Evolutionary conservation across 1,139 yeast genomes (phyloP).

Genomic region (Candida tunisiensis): DNA sequence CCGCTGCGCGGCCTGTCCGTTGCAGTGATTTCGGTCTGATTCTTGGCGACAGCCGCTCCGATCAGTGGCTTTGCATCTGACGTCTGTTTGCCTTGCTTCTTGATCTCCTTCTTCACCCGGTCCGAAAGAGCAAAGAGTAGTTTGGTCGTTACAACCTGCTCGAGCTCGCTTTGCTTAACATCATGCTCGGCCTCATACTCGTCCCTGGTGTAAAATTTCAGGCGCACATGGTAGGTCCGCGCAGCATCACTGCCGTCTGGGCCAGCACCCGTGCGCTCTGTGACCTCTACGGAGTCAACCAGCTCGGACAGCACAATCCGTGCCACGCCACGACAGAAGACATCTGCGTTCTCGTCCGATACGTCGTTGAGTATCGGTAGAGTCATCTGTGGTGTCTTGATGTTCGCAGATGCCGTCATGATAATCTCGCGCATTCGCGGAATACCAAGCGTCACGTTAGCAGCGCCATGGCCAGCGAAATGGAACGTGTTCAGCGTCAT

Average conservation of each 20-base stretch:
- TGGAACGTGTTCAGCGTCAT: conserved; percentile 99
- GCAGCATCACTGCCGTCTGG: conserved; percentile 35
- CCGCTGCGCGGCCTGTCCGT: no score
- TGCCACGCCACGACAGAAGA: conserved; percentile 84
- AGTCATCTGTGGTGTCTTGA: conserved; percentile 97
- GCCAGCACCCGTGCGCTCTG: conserved; percentile 58
- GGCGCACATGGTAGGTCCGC: conserved; percentile 57
- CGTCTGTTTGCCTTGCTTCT: conserved; percentile 27
- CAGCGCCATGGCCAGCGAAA: conserved; percentile 99
- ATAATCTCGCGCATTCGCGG: conserved; percentile 99
- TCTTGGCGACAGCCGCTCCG: conserved; percentile 40
- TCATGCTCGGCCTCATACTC: conserved; percentile 87
- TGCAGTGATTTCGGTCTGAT: conserved; percentile 5
- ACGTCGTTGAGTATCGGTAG: conserved; percentile 71
- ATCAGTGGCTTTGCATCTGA: conserved; percentile 31
- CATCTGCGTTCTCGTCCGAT: conserved; percentile 72
- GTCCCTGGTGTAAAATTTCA: conserved; percentile 56
- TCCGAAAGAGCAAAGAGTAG: conserved; percentile 60
- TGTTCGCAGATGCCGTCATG: conserved; percentile 93
- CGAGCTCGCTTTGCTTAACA: conserved; percentile 64
- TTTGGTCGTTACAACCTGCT: conserved; percentile 41
- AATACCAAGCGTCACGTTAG: conserved; percentile 97
- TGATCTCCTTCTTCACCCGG: conserved; percentile 62
- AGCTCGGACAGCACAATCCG: conserved; percentile 77
- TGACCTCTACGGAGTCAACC: conserved; percentile 68